These are phyloP conservation scores for Choricystis sp. DNA, from an alignment of 139 green algal species.

Conservation along the genomic window DNA sequence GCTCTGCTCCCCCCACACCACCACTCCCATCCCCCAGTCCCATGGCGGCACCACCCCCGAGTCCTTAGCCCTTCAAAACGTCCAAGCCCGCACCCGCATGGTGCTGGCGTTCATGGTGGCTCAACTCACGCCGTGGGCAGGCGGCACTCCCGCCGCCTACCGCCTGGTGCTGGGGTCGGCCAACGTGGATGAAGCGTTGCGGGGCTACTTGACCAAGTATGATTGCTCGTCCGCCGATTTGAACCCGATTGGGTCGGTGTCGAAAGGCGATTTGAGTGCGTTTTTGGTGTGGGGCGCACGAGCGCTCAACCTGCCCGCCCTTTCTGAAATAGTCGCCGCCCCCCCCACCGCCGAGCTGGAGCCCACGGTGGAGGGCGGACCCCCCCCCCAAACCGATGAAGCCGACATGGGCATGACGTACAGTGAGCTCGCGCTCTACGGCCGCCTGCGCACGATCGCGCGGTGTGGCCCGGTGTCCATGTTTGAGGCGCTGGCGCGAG, in stretches of 20 bases:
- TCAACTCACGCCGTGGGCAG: conserved; percentile 20
- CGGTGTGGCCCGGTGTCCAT: conserved; percentile 78
- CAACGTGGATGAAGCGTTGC: conserved; percentile 93
- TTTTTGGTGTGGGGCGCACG: conserved; percentile 70
- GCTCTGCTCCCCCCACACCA: conserved; percentile 6
- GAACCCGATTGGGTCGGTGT: conserved; percentile 87
- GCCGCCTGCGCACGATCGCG: conserved; percentile 71
- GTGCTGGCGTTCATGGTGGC: conserved; percentile 86
- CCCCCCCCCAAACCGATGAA: conserved; percentile 62
- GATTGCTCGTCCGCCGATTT: conserved; percentile 90
- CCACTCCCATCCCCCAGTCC: no score
- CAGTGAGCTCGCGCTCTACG: conserved; percentile 76
- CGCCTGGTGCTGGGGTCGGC: conserved; percentile 84
- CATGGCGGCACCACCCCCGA: conserved; percentile 67
- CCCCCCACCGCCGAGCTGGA: conserved; percentile 88
- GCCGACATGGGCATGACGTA: conserved; percentile 94
- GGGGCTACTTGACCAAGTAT: conserved; percentile 79
- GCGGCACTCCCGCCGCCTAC: conserved; percentile 36
- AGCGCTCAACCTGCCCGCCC: conserved; percentile 57
- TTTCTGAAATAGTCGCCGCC: conserved; percentile 63
- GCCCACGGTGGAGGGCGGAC: conserved; percentile 37
- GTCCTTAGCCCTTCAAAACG: conserved; percentile 92
- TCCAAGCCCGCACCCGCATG: conserved; percentile 87
- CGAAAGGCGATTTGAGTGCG: conserved; percentile 53
- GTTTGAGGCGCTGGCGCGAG: conserved; percentile 39